Base-by-base conservation (phyloP, 495 filamentous ascomycete species). In the Lophiotrema nucula region DNA sequence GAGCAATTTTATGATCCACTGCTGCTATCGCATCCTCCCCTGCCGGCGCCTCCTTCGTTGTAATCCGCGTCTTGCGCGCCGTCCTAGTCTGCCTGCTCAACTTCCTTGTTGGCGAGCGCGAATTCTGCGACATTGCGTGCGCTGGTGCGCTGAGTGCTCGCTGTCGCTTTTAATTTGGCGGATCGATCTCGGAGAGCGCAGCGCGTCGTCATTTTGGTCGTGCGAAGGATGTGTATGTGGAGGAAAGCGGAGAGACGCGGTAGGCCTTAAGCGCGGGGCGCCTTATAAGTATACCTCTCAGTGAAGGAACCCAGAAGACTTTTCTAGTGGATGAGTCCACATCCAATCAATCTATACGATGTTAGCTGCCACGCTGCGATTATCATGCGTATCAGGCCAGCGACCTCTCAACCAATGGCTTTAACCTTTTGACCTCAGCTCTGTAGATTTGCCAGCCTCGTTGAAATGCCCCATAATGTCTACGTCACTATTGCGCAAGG, bases 141-240 rank as follows among this genome's bases (percentile, higher is more conserved):
- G 45, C 13, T 16, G 22, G 10, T 10, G 44, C 46, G 46, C 27
- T 58, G 26, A 51, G 46, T n/a, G 45, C 33, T 42, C 45, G 42
- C 42, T 56, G 52, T 56, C 42, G 52, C 52, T 56, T 56, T 53
- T 59, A 31, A 23, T 59, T 59, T 25, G 48, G 56, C 56, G 19
- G 48, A 25, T 59, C 48, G 41, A 59, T 59, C 56, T 59, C 48
- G 24, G 56, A 37, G 26, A 59, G 56, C 25, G 47, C 48, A 51
- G 35, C 48, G 47, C 48, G 43, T 56, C 45, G 41, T 47, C 50
- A 44, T 49, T 55, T 61, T 21, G 31, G 51, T 26, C 28, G 39
- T 37, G 47, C 6, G 47, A 51, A 51, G 23, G 42, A 28, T 58
- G 11, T 26, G 21, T 12, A 48, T 22, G 44, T 26, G 46, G 33